phyloP scores from a whole-genome alignment of 1,139 yeast genomes.

The Taphrina communis region DNA sequence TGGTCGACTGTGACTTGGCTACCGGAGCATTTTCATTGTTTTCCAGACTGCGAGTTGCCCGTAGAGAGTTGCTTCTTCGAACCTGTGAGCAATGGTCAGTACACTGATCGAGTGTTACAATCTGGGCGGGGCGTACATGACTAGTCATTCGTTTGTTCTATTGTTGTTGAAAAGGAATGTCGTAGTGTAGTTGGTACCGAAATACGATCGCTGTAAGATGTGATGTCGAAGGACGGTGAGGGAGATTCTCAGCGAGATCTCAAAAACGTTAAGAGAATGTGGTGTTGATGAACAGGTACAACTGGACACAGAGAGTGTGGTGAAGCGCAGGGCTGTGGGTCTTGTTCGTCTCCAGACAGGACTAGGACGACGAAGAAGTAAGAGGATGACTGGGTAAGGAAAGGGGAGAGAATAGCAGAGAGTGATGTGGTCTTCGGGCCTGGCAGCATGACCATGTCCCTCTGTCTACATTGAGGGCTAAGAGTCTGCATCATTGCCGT shows the following conservation, averaged over 20 bases:
- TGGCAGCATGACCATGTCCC: too few species aligned
- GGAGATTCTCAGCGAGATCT: neutral
- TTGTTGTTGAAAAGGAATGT: neutral
- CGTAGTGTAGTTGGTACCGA: neutral
- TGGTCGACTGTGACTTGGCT: constrained; percentile 1
- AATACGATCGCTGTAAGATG: neutral
- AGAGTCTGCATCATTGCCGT: neutral
- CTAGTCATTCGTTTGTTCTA: constrained; percentile 4
- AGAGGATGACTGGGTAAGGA: neutral
- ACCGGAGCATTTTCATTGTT: constrained; percentile 31
- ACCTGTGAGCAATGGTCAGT: constrained; percentile 11
- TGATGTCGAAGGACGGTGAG: constrained; percentile 13
- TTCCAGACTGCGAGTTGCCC: constrained; percentile 20
- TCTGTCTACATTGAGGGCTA: neutral
- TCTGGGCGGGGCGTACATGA: neutral
- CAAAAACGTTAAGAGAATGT: neutral
- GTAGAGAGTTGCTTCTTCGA: constrained; percentile 29
- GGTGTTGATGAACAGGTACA: constrained; percentile 4
- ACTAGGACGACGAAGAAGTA: neutral
- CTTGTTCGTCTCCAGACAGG: neutral
- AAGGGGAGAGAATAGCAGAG: neutral
- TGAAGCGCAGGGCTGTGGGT: constrained; percentile 6
- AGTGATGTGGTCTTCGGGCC: neutral
- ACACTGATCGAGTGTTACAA: neutral
- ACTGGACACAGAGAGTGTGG: constrained; percentile 11